These are phyloP conservation scores for Calonectria ilicicola DNA, from an alignment of 2,329 filamentous ascomycete species.

Conservation along the genomic window DNA sequence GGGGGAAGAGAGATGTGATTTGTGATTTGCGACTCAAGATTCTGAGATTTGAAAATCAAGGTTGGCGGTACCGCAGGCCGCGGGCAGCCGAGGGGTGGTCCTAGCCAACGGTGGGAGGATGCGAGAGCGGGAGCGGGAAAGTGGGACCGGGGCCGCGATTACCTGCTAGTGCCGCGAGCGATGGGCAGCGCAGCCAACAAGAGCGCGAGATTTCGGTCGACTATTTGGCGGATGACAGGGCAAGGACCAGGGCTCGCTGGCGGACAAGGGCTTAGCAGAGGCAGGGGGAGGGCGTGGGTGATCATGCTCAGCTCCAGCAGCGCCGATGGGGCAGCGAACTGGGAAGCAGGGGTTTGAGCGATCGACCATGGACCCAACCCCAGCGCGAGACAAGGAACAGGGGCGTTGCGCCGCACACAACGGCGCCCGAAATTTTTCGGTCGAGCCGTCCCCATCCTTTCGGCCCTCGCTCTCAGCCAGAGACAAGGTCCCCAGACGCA, in stretches of 20 bases:
- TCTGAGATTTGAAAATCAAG: conserved; percentile 5
- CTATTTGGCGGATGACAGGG: conserved; percentile 2
- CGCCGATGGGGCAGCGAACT: neutral
- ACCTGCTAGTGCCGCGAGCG: neutral
- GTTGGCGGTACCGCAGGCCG: neutral
- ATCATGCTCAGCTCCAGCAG: conserved; percentile 14
- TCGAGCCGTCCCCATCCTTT: conserved; percentile 14
- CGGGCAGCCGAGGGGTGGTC: neutral
- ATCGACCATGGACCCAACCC: neutral
- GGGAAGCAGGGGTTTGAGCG: neutral
- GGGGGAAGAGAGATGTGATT: neutral
- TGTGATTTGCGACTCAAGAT: conserved; percentile 3
- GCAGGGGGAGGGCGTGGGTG: conserved; percentile 7
- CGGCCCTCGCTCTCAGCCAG: neutral
- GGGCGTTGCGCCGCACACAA: conserved; percentile 30
- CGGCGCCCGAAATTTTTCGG: conserved; percentile 43
- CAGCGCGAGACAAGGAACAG: neutral
- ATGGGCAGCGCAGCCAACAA: neutral
- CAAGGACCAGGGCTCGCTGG: neutral
- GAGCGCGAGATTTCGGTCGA: neutral
- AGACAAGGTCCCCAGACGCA: neutral
- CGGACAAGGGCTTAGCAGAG: neutral
- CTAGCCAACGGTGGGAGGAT: conserved; percentile 25
- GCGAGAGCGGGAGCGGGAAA: conserved; percentile 25
- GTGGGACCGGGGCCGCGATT: neutral